Evolutionary conservation across 371 early-diverging fungal genomes (phyloP), one percentile per base, ranked within the genome.

Genomic region (Sporodiniella umbellata): DNA sequence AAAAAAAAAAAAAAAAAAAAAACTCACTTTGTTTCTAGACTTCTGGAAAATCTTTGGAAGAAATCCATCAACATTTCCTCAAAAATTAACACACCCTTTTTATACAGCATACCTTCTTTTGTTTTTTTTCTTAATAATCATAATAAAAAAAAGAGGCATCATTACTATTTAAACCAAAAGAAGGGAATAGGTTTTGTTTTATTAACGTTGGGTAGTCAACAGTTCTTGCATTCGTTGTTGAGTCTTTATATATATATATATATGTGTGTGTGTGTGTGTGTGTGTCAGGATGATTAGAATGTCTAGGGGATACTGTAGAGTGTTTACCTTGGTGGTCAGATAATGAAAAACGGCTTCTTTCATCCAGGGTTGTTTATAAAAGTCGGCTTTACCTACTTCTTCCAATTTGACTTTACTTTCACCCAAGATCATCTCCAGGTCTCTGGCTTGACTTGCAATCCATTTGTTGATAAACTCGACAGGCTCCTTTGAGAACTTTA

Each of bases 301-400:
- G 21, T 23, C 31, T 0, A 35, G 19, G 2, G 51, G 18, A 17
- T 7, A 1, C 6, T n/a, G 33, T 5, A 33, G 1, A 0, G 5
- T 37, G 5, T 15, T 49, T 73, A 73, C 74, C 77, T 87, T 86
- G 35, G 85, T 76, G 2, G 85, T 78, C 42, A 90, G 66, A 60
- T 90, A 91, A 56, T 94, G 91, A 72, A 93, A 90, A 2, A 95
- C 85, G 4, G 94, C 95, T 64, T 95, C 96, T 45, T 86, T 80
- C 38, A 91, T 89, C 89, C 89, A 91, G 33, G 83, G 79, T 59
- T 93, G 85, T 45, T 88, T 81, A 66, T 87, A 96, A 63, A 94
- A 90, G 30, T 87, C 89, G 2, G 86, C 67, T 25, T 83, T 75
- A 51, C 92, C 73, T 48, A 81, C 81, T 44, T 92, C 91, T 60